These are phyloP conservation scores for Teratosphaeria gauchensis DNA, from an alignment of 2,329 filamentous ascomycete species.

Conservation along the genomic window DNA sequence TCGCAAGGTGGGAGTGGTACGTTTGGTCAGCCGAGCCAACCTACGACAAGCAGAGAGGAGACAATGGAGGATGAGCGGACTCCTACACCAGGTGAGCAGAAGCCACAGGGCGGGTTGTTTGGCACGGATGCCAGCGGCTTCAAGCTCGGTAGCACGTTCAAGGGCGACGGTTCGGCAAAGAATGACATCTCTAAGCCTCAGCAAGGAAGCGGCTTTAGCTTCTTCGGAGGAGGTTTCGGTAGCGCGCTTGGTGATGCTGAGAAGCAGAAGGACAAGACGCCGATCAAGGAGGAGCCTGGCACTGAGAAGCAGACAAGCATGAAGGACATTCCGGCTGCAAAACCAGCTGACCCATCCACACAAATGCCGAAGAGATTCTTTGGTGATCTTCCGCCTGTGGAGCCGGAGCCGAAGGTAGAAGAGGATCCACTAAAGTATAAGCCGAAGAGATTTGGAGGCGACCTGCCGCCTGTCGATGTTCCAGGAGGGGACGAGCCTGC, in stretches of 20 bases:
- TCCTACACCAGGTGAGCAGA: slow-evolving; percentile 6
- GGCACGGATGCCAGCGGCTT: slow-evolving; percentile 41
- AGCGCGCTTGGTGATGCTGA: slow-evolving; percentile 24
- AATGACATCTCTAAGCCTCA: slow-evolving; percentile 47
- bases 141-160: slow-evolving; percentile 58
- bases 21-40: slow-evolving; percentile 13
- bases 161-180: slow-evolving; percentile 25
- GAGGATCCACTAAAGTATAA: slow-evolving; percentile 12
- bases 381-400: neutral
- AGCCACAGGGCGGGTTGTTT: slow-evolving; percentile 10
- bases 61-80: slow-evolving; percentile 11
- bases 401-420: slow-evolving; percentile 14
- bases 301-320: slow-evolving; percentile 22
- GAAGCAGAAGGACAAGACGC: slow-evolving; percentile 23
- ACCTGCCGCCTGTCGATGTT: slow-evolving; percentile 10
- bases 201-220: slow-evolving; percentile 14
- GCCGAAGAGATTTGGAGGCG: slow-evolving; percentile 9
- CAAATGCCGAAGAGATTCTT: neutral
- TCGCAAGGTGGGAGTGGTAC: slow-evolving; percentile 8
- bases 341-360: slow-evolving; percentile 18
- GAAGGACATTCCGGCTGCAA: slow-evolving; percentile 29
- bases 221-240: slow-evolving; percentile 25
- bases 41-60: slow-evolving; percentile 14
- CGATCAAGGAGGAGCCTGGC: slow-evolving; percentile 30
- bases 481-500: neutral